Percentiles rank a stretch among this genome's conserved stretches.
These are phyloP conservation scores for Aphanomyces cochlioides DNA, from an alignment of 352 stramenopile species.

Conservation along the genomic window DNA sequence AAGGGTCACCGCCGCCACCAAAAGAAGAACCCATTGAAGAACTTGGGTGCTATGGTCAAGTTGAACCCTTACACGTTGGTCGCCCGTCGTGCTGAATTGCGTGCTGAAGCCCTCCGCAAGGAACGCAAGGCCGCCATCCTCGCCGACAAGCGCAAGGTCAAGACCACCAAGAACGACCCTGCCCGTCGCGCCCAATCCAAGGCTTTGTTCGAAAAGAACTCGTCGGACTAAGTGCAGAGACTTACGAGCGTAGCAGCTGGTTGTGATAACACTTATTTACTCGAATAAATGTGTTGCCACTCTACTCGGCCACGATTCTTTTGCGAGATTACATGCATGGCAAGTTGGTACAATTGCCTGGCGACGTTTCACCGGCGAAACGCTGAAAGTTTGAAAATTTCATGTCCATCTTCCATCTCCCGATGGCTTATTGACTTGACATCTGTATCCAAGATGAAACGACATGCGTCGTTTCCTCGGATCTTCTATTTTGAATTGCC, in stretches of 20 bases:
- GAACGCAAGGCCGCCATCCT: conserved; percentile 84
- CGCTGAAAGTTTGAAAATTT: conserved; percentile 17
- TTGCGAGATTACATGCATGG: too few relatives aligned
- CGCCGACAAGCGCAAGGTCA: conserved; percentile 77
- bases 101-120: conserved; percentile 79
- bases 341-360: too few relatives aligned
- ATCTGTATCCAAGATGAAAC: neutral
- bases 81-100: conserved; percentile 85
- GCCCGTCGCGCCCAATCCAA: conserved; percentile 74
- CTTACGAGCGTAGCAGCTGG: conserved; percentile 10
- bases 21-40: conserved; percentile 98
- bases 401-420: neutral
- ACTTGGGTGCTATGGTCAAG: conserved; percentile 93
- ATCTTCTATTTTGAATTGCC: conserved; percentile 21
- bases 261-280: conserved; percentile 25
- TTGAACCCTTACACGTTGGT: conserved; percentile 96
- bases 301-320: neutral
- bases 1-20: conserved; percentile 84
- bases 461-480: neutral
- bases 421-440: neutral
- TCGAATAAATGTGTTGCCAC: conserved; percentile 27
- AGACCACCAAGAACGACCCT: conserved; percentile 72
- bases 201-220: conserved; percentile 79
- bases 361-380: neutral
- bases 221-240: conserved; percentile 53